Percentiles rank a stretch among this genome's conserved stretches.
Evolutionary conservation across 192 early-diverging fungal species (phyloP).

Genomic region (Rhizophagus prolifer): DNA sequence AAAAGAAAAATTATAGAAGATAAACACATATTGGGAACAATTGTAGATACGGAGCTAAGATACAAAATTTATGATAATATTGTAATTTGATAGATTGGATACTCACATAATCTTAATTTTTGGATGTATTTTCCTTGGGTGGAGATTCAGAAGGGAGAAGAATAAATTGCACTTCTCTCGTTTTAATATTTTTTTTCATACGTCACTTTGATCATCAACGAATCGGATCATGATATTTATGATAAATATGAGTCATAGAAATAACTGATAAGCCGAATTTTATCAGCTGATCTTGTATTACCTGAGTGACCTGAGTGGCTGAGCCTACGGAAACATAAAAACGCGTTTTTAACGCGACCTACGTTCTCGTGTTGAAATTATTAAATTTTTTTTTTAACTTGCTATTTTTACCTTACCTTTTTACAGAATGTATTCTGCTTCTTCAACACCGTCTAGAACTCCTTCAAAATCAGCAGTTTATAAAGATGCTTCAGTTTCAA

Average conservation of each 20-base stretch:
- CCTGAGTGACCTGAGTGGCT: no score
- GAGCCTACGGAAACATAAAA: no score
- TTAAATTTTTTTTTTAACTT: no score
- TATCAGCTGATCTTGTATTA: neutral
- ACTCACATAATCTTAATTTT: conserved; percentile 31
- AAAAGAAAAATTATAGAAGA: neutral
- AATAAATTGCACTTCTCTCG: neutral
- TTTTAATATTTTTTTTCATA: conserved; percentile 8
- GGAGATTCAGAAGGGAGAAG: conserved; percentile 25
- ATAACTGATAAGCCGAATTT: neutral
- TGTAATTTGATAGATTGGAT: neutral
- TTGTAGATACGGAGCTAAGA: neutral
- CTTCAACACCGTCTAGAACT: neutral
- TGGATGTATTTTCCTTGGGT: conserved; percentile 23
- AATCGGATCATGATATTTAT: neutral
- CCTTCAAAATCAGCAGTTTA: neutral
- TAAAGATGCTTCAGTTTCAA: neutral
- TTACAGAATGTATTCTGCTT: neutral
- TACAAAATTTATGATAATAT: neutral
- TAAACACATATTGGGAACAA: neutral
- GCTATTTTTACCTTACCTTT: no score
- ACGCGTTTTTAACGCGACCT: neutral
- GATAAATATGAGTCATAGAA: neutral
- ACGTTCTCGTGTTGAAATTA: neutral
- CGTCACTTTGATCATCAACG: conserved; percentile 8